Conservation (phyloP, 2,329 filamentous ascomycete species). For the Fusarium floridanum region DNA sequence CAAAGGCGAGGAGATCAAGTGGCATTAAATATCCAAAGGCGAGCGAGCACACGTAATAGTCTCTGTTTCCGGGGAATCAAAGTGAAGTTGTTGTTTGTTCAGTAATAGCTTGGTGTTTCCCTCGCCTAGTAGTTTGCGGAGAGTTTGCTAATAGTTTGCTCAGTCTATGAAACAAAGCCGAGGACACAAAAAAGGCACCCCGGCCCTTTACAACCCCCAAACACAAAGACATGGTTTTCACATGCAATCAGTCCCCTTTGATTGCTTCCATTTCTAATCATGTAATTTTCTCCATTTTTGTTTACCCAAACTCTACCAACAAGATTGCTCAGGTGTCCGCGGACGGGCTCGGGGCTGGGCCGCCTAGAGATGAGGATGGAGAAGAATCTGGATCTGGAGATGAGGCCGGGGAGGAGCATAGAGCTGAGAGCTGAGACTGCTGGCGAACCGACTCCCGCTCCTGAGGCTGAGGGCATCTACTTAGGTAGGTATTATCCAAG, state of each 20-base stretch:
- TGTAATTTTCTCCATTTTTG: not conserved
- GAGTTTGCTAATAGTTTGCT: not conserved
- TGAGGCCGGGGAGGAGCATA: not conserved
- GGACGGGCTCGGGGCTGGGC: not conserved
- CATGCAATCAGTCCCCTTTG: not conserved
- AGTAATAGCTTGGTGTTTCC: not conserved
- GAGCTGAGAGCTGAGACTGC: not conserved
- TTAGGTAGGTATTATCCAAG: too few species aligned
- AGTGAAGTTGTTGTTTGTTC: not conserved
- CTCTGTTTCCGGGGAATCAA: not conserved
- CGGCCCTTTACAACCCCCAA: not conserved
- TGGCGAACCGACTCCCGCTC: not conserved
- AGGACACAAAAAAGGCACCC: not conserved
- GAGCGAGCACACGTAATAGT: not conserved
- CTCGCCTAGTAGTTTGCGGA: not conserved
- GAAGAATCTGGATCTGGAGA: not conserved
- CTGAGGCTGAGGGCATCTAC: not conserved
- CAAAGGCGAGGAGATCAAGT: not conserved
- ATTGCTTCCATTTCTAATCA: not conserved
- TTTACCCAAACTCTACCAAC: not conserved
- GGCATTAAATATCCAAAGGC: not conserved
- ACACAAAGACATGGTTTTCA: not conserved
- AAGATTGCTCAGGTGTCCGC: not conserved
- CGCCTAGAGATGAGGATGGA: not conserved
- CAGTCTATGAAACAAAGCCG: not conserved